Conservation (phyloP, 306 rosid genomes). For the Hippophae gyantsensis region DNA sequence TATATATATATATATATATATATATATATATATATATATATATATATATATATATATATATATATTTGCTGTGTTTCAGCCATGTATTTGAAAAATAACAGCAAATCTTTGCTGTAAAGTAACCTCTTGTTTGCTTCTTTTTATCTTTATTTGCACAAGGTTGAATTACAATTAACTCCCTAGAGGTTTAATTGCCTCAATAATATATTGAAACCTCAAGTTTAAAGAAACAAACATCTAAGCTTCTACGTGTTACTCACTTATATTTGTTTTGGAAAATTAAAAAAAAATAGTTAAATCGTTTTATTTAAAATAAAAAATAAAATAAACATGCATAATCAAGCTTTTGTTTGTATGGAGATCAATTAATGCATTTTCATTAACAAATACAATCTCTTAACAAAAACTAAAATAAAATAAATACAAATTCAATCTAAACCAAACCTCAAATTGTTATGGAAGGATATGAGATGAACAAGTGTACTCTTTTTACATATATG, state of each 20-base stretch:
- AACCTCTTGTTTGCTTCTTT: not conserved
- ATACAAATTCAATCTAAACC: not conserved
- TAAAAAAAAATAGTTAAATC: not conserved
- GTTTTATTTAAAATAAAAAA: too few relatives aligned
- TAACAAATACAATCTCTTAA: too few relatives aligned
- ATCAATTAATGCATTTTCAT: too few relatives aligned
- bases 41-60: not conserved
- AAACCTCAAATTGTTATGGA: not conserved
- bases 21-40: not conserved
- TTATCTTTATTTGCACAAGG: not conserved
- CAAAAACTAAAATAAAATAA: too few relatives aligned
- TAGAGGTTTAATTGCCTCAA: not conserved
- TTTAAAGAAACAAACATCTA: not conserved
- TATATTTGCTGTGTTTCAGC: not conserved
- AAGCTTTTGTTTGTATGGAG: too few relatives aligned
- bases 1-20: not conserved
- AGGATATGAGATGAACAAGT: not conserved
- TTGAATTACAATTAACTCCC: too few relatives aligned
- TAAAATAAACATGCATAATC: too few relatives aligned
- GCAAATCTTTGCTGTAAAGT: constrained; percentile 2
- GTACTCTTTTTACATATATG: too few relatives aligned
- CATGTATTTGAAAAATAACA: not conserved
- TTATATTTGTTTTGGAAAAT: not conserved
- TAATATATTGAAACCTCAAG: not conserved
- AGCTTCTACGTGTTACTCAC: not conserved